These are phyloP conservation scores for Coleophoma eucalyptorum DNA, from an alignment of 2,329 filamentous ascomycete genomes.

Conservation along the genomic window DNA sequence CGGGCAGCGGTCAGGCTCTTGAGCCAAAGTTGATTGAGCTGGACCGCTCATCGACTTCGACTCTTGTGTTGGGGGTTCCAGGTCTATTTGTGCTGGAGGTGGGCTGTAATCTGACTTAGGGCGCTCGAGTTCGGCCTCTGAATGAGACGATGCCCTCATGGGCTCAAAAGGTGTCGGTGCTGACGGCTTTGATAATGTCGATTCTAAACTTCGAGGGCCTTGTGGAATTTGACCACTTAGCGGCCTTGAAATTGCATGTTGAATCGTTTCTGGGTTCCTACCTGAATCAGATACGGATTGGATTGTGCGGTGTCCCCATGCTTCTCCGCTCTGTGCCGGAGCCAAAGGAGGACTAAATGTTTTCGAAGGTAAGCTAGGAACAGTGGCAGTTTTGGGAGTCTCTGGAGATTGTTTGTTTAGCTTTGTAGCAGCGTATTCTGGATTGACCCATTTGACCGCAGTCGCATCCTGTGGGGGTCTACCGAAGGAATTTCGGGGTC, in stretches of 20 bases:
- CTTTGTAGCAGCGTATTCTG: constrained; percentile 2
- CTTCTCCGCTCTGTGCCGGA: neutral
- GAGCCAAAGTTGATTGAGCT: neutral
- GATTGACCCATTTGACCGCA: constrained; percentile 1
- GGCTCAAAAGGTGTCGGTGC: too few relatives aligned
- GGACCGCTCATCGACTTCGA: neutral
- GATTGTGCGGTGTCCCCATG: neutral
- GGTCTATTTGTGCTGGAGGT: too few relatives aligned
- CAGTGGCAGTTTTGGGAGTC: neutral
- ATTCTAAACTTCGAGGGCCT: neutral
- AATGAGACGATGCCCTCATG: too few relatives aligned
- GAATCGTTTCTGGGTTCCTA: neutral
- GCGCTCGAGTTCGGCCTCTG: too few relatives aligned
- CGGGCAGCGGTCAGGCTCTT: neutral
- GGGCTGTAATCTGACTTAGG: too few relatives aligned
- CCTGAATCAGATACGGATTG: neutral
- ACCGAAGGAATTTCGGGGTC: neutral
- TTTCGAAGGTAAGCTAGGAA: neutral
- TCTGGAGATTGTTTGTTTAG: neutral
- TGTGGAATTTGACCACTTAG: neutral
- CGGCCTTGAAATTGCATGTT: neutral
- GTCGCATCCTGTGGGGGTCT: neutral
- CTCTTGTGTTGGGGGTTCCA: neutral
- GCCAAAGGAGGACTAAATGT: neutral
- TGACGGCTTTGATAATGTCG: neutral